Conservation (phyloP, 2,329 filamentous ascomycete species). For the Aspergillus novoparasiticus region DNA sequence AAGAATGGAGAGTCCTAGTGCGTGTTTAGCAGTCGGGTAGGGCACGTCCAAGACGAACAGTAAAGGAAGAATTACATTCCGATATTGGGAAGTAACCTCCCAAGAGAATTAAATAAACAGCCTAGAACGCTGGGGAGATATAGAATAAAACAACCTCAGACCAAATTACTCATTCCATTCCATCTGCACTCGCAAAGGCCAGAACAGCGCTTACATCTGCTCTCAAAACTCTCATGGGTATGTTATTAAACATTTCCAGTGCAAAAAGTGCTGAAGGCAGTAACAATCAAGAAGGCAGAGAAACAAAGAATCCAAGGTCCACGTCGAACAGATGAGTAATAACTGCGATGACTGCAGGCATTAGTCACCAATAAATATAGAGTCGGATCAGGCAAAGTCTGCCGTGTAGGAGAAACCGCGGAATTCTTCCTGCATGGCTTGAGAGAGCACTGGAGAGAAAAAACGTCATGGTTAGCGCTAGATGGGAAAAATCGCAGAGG, state of each 20-base stretch:
- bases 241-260: constrained; percentile 27
- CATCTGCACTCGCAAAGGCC: constrained; percentile 21
- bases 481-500: neutral
- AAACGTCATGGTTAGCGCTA: constrained; percentile 21
- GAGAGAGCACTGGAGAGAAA: constrained; percentile 73
- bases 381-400: constrained; percentile 69
- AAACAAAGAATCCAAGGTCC: constrained; percentile 21
- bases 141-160: constrained; percentile 14
- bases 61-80: constrained; percentile 19
- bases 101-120: constrained; percentile 14
- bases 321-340: constrained; percentile 15
- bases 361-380: constrained; percentile 17
- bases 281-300: constrained; percentile 23
- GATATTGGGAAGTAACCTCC: constrained; percentile 12
- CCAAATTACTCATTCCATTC: constrained; percentile 24
- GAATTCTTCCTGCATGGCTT: constrained; percentile 99
- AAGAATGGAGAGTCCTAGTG: neutral
- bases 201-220: constrained; percentile 18
- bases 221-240: constrained; percentile 33
- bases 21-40: neutral
- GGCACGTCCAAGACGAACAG: neutral
- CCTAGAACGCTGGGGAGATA: constrained; percentile 15
- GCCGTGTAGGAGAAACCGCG: constrained; percentile 96
- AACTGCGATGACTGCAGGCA: constrained; percentile 8
- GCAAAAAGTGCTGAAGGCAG: constrained; percentile 24